These are phyloP conservation scores for Acer negundo DNA, from an alignment of 345 rosid genomes.

Conservation along the genomic window DNA sequence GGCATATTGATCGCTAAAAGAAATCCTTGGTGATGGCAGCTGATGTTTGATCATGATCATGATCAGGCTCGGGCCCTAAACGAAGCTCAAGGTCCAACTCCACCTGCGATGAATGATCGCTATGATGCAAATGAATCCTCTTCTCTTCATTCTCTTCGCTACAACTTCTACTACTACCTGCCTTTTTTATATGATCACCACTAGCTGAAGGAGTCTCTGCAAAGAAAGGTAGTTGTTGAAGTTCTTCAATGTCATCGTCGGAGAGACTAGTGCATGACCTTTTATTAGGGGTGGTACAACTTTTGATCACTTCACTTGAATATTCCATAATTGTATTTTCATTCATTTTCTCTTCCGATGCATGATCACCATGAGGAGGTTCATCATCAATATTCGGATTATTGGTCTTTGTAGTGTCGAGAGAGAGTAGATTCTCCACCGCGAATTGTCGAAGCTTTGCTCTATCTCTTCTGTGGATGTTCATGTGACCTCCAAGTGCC, in stretches of 20 bases:
- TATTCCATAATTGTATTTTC: background rate
- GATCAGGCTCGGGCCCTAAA: slow-evolving; percentile 56
- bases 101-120: slow-evolving; percentile 20
- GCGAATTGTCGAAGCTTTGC: slow-evolving; percentile 43
- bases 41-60: slow-evolving; percentile 15
- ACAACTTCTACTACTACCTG: background rate
- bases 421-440: slow-evolving; percentile 33
- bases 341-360: slow-evolving; percentile 8
- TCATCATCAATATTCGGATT: background rate
- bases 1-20: background rate
- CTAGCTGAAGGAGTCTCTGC: background rate
- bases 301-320: slow-evolving; percentile 22
- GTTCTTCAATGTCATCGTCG: slow-evolving; percentile 11
- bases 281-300: slow-evolving; percentile 2
- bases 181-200: background rate
- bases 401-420: slow-evolving; percentile 19
- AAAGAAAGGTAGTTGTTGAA: slow-evolving; percentile 18
- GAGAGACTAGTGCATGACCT: slow-evolving; percentile 7
- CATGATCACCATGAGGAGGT: background rate
- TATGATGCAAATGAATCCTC: slow-evolving; percentile 7
- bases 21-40: background rate
- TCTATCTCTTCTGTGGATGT: slow-evolving; percentile 64
- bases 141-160: slow-evolving; percentile 13
- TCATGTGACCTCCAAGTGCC: slow-evolving; percentile 80
- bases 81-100: slow-evolving; percentile 72